Evolutionary conservation across 2,329 filamentous ascomycete genomes (phyloP).

Genomic region (Fusarium lyarnte): DNA sequence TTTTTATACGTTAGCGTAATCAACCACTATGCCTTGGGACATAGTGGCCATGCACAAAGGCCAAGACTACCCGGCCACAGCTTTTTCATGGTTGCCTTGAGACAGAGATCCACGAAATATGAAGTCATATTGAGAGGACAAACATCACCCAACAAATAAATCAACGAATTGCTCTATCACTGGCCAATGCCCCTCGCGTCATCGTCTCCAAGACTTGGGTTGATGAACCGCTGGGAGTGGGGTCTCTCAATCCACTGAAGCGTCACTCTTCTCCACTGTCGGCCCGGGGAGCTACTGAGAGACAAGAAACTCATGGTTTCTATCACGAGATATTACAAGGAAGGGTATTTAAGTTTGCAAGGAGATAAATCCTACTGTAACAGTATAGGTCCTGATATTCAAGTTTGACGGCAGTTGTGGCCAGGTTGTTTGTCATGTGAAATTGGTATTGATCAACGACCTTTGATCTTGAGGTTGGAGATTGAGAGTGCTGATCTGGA

Average conservation of each 20-base stretch:
- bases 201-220: conserved; percentile 12
- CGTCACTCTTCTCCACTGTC: conserved; percentile 20
- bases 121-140: conserved; percentile 16
- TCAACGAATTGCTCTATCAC: neutral
- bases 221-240: conserved; percentile 17
- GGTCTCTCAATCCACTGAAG: neutral
- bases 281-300: neutral
- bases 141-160: neutral
- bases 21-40: neutral
- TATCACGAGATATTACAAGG: neutral
- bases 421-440: neutral
- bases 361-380: neutral
- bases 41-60: neutral
- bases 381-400: neutral
- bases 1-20: neutral
- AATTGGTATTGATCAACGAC: neutral
- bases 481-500: conserved; percentile 9
- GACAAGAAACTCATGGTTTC: neutral
- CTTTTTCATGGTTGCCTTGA: neutral
- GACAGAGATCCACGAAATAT: conserved; percentile 9
- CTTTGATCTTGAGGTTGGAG: neutral
- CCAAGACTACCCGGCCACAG: conserved; percentile 1
- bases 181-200: conserved; percentile 22
- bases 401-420: neutral
- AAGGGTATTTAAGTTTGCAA: conserved; percentile 10